Percentiles rank a stretch among this genome's conserved stretches.
These are phyloP conservation scores for Tolypocladium nubicola DNA, from an alignment of 2,329 filamentous ascomycete species.

Conservation along the genomic window DNA sequence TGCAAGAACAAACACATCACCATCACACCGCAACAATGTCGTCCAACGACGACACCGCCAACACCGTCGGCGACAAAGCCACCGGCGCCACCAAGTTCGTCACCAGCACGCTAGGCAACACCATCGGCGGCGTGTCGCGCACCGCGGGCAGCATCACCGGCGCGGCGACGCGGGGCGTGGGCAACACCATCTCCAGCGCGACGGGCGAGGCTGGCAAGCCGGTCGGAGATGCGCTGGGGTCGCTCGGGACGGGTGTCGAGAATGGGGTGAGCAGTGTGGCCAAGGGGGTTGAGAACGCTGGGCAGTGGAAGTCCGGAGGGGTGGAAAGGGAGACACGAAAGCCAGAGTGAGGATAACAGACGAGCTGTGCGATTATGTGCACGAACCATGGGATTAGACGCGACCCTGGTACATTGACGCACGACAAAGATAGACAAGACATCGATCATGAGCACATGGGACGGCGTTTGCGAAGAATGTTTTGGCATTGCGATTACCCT, in stretches of 20 bases:
- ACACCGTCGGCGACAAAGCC: slow-evolving; percentile 16
- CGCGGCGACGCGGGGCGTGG: slow-evolving; percentile 45
- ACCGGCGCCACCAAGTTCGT: slow-evolving; percentile 26
- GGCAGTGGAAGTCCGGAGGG: slow-evolving; percentile 36
- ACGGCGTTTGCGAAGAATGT: not conserved
- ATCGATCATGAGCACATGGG: not conserved
- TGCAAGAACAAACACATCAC: not conserved
- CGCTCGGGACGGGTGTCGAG: slow-evolving; percentile 42
- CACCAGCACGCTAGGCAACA: slow-evolving; percentile 29
- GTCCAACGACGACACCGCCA: slow-evolving; percentile 4
- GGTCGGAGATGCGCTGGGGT: slow-evolving; percentile 43
- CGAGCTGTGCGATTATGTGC: not conserved
- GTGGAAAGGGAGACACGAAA: not conserved
- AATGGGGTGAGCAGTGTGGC: slow-evolving; percentile 36
- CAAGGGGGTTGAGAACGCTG: slow-evolving; percentile 46
- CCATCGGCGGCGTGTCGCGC: slow-evolving; percentile 26
- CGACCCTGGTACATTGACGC: no score
- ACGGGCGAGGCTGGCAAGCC: slow-evolving; percentile 44
- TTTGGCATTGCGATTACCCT: not conserved
- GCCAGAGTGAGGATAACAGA: not conserved
- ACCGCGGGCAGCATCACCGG: slow-evolving; percentile 32
- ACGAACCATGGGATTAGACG: not conserved
- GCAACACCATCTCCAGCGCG: slow-evolving; percentile 41
- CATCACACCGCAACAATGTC: slow-evolving; percentile 1
- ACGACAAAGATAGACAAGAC: not conserved